A percentile compares a stretch with the other conserved stretches of the same genome.
Evolutionary conservation across 495 filamentous ascomycete species (phyloP).

Genomic region (Mytilinidion resinicola): DNA sequence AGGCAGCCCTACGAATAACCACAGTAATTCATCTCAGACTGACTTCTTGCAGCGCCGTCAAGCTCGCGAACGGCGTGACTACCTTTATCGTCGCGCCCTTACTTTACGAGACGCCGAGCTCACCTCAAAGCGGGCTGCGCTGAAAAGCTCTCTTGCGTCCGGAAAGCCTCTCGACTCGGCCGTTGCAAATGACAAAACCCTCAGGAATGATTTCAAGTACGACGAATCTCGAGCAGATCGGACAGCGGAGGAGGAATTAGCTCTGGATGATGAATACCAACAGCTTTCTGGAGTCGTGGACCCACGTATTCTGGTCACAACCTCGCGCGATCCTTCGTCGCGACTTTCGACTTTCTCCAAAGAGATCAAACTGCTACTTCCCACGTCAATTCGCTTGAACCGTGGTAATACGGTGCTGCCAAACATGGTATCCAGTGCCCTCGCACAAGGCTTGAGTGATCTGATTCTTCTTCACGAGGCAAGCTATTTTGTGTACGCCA

Average conservation of each 20-base stretch:
- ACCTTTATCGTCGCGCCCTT: constrained; percentile 77
- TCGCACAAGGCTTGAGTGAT: constrained; percentile 71
- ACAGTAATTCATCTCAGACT: neutral
- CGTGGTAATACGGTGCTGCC: constrained; percentile 83
- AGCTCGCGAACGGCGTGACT: constrained; percentile 83
- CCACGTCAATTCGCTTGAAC: constrained; percentile 84
- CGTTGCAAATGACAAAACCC: constrained; percentile 80
- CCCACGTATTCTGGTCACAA: constrained; percentile 85
- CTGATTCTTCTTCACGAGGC: constrained; percentile 53
- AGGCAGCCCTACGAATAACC: neutral
- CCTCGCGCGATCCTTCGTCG: constrained; percentile 78
- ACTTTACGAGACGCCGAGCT: constrained; percentile 88
- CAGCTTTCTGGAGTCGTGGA: constrained; percentile 79
- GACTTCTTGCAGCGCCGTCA: constrained; percentile 50
- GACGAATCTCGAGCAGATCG: constrained; percentile 69
- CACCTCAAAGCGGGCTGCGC: constrained; percentile 77
- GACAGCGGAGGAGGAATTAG: constrained; percentile 57
- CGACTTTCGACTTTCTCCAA: constrained; percentile 87
- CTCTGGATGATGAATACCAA: constrained; percentile 94
- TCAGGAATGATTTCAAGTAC: constrained; percentile 88
- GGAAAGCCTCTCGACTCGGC: constrained; percentile 79
- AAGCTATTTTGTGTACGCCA: constrained; percentile 1
- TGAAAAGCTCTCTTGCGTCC: constrained; percentile 76
- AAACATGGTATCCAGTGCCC: constrained; percentile 74
- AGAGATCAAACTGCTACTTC: constrained; percentile 85